A percentile compares a stretch with the other conserved stretches of the same genome.
These are phyloP conservation scores for Lumnitzera racemosa DNA, from an alignment of 345 rosid genomes.

Conservation along the genomic window DNA sequence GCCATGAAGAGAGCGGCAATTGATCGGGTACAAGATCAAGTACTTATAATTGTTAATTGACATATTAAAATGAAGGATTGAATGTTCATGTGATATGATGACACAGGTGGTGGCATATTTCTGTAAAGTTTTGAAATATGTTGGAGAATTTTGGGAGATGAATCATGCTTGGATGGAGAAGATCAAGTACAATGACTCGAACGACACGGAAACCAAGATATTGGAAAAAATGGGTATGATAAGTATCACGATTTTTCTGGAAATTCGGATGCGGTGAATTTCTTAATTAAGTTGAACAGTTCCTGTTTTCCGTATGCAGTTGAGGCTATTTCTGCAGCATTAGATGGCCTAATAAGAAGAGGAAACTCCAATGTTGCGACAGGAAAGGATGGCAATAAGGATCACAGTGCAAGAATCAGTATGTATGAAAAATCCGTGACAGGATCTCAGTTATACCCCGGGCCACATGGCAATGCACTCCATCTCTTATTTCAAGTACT, in stretches of 20 bases:
- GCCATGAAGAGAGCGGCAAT: constrained; percentile 34
- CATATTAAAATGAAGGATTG: too few relatives aligned
- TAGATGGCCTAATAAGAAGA: constrained; percentile 42
- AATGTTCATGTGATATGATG: not conserved
- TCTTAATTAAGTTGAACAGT: not conserved
- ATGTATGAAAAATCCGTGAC: not conserved
- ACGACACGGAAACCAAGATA: constrained; percentile 24
- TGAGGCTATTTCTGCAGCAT: constrained; percentile 42
- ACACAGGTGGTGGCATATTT: constrained; percentile 40
- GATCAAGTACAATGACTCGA: constrained; percentile 22
- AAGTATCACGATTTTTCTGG: not conserved
- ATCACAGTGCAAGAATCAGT: not conserved
- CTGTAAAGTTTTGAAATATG: constrained; percentile 32
- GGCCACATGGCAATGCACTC: too few relatives aligned
- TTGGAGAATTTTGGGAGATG: constrained; percentile 53
- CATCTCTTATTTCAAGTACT: too few relatives aligned
- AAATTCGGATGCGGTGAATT: not conserved
- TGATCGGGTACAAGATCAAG: constrained; percentile 30
- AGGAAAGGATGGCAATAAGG: constrained; percentile 13
- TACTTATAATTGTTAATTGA: too few relatives aligned
- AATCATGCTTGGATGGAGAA: constrained; percentile 42
- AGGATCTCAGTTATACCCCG: not conserved
- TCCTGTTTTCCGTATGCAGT: constrained; percentile 21
- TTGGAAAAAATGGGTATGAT: constrained; percentile 39
- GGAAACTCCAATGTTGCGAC: constrained; percentile 9